A percentile compares a stretch with the other conserved stretches of the same genome.
Evolutionary conservation across 768 basidiomycete genomes (phyloP).

Genomic region (Auricularia sp.): DNA sequence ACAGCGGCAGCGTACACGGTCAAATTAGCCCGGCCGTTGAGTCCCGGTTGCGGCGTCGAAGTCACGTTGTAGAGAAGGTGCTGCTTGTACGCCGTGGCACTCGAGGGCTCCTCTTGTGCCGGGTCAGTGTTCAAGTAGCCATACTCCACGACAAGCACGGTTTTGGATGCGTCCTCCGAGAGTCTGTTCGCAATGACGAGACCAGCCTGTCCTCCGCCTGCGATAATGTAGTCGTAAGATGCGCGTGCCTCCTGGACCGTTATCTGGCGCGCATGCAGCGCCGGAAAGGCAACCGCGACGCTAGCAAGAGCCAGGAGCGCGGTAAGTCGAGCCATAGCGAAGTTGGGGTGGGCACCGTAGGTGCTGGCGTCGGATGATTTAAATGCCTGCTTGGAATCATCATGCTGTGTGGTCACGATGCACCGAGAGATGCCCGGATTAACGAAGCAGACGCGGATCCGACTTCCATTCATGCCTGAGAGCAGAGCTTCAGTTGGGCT

Average conservation of each 20-base stretch:
- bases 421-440: too few relatives aligned
- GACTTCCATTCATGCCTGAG: too few relatives aligned
- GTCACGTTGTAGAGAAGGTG: constrained; percentile 2
- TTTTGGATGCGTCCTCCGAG: constrained; percentile 19
- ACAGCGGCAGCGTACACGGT: not conserved
- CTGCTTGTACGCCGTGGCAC: not conserved
- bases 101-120: not conserved
- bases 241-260: not conserved
- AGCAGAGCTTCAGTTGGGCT: too few relatives aligned
- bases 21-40: not conserved
- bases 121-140: not conserved
- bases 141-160: constrained; percentile 3
- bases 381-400: too few relatives aligned
- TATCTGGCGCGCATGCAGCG: not conserved
- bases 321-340: not conserved
- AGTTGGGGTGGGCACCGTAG: too few relatives aligned
- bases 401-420: too few relatives aligned
- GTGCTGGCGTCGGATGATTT: too few relatives aligned
- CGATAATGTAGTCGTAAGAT: constrained; percentile 25
- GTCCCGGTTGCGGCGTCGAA: not conserved
- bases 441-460: too few relatives aligned
- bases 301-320: not conserved
- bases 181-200: constrained; percentile 22
- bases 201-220: constrained; percentile 24
- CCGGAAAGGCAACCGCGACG: not conserved